These are phyloP conservation scores for Neurospora sp. DNA, from an alignment of 495 filamentous ascomycete genomes.

Conservation along the genomic window DNA sequence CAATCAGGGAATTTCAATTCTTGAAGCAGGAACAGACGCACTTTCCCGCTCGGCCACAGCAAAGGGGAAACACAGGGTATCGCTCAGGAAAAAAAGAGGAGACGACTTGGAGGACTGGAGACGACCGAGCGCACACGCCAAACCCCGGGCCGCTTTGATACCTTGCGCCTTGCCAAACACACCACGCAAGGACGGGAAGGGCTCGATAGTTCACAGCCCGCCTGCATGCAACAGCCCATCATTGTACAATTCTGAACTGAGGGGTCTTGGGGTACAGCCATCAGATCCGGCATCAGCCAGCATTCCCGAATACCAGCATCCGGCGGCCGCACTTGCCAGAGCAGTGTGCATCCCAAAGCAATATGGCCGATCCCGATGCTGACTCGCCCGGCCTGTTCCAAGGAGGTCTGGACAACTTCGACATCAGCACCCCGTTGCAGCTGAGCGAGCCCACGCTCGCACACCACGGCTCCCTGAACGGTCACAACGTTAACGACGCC, in stretches of 20 bases:
- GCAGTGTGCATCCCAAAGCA: not conserved
- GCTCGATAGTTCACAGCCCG: not conserved
- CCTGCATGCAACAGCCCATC: constrained; percentile 24
- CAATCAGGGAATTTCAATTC: not conserved
- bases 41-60: not conserved
- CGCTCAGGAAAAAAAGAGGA: not conserved
- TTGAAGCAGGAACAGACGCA: not conserved
- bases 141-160: not conserved
- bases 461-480: constrained; percentile 6
- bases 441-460: constrained; percentile 5
- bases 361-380: constrained; percentile 19
- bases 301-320: not conserved
- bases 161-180: not conserved
- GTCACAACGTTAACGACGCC: constrained; percentile 1
- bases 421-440: constrained; percentile 5
- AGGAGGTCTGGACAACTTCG: constrained; percentile 11
- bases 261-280: not conserved
- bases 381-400: constrained; percentile 20
- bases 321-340: not conserved
- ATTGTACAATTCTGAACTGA: not conserved
- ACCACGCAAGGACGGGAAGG: not conserved
- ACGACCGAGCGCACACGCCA: not conserved
- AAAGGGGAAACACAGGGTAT: not conserved
- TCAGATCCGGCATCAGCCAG: not conserved
- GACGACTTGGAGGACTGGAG: not conserved